Base-by-base conservation (phyloP, 192 early-diverging fungal species). In the Entrophospora sp. region DNA sequence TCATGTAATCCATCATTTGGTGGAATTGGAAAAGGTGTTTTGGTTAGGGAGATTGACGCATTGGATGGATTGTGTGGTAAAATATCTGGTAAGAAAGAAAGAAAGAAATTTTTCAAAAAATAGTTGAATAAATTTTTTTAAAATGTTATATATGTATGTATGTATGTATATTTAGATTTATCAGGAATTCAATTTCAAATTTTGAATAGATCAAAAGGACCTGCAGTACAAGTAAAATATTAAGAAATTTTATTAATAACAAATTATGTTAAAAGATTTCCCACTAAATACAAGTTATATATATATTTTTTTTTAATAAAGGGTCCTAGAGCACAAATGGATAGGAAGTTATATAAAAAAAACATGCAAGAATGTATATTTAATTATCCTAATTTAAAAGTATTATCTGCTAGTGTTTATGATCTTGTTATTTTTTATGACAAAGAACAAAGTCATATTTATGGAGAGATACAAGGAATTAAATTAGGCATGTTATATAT, bases 1-100 rank as follows among this genome's bases (percentile, higher is more conserved):
- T 92, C 90, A 14, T 92, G 90, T 69, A 92, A 92, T 64, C 90
- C 90, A 27, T 90, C 90, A 0, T 90, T 92, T 77, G 90, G 90
- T 38, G 90, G 90, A 4, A 81, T 92, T 6, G 90, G 90, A 4
- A 92, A 92, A 64, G 90, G 90, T n/a, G 77, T 85, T 14, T 72
- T 92, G 25, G 87, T 92, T 20, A 76, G 82, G 55, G 90, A 92
- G 62, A 79, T 92, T 14, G 90, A 92, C 68, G 90, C 90, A 12
- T 69, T 92, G 73, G 90, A 90, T 68, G 90, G 90, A 42, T 79
- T 92, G n/a, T 92, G 90, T 67, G 87, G 86, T 14, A 76, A 79
- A 18, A 87, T 90, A 64, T 85, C 87, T 13, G 77, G 76, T 75
- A 68, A 65, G 43, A 6, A 18, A n/a, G 16, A 18, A 46, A 18